Evolutionary conservation across 2,329 filamentous ascomycete species (phyloP), one percentile per base, ranked within the genome.

Genomic region (Mycosphaerella arachidis): DNA sequence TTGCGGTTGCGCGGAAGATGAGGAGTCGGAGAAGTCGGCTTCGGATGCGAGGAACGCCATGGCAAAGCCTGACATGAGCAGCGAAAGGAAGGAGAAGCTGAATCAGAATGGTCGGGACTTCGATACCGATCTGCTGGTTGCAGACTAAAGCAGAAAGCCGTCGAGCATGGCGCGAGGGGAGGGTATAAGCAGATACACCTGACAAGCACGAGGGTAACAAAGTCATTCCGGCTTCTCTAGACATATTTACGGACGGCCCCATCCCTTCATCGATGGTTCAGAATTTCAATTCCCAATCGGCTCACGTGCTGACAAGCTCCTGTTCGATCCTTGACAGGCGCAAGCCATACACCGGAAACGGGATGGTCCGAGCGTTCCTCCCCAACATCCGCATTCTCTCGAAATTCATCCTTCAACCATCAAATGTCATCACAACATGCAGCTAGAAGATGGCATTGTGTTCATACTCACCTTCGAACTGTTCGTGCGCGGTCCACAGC

Each of bases 1-100:
- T 68, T 88, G 85, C 67, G 85, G 85, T 33, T 87, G 85, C 70
- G 82, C 79, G 27, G 82, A 84, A 30, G 82, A 85, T 56, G 79
- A 69, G 18, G 68, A 66, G 30, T 63, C 63, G 55, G 53, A 59
- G 30, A 57, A 46, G 18, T 57, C 57, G 12, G 55, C 58, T 4
- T 58, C 48, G 13, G 48, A 33, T 51, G 18, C 35, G 18, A 30
- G 18, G 27, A 53, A 43, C 6, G 57, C 16, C 27, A 45, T 48
- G 18, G 64, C 56, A 9, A 71, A 71, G 62, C 64, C 66, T 24
- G 68, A 68, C 46, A 73, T 71, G 69, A 68, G 67, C 45, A 56
- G 59, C 29, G 67, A 68, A 56, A 56, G 62, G 27, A 67, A 69
- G 48, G 70, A 71, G 62, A 68, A 62, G 62, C 53, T 69, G 30